phyloP scores from a whole-genome alignment of 2,329 filamentous ascomycete genomes.

The Graphilbum ipis-grandicollis region DNA sequence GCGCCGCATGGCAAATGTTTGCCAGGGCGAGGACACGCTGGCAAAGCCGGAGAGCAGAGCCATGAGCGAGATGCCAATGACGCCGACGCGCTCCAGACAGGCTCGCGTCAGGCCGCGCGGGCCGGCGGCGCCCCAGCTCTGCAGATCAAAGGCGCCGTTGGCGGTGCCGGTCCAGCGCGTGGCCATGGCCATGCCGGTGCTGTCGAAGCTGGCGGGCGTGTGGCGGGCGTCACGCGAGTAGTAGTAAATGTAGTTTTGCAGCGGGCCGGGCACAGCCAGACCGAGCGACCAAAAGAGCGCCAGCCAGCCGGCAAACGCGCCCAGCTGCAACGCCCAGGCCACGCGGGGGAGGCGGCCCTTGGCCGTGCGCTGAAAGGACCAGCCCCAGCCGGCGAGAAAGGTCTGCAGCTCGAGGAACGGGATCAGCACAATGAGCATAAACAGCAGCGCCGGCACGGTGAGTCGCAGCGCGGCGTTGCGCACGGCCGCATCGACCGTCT shows the following conservation, averaged over 20 bases:
- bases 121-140: slow-evolving; percentile 1
- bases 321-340: slow-evolving; percentile 45
- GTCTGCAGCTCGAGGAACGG: slow-evolving; percentile 66
- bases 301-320: slow-evolving; percentile 52
- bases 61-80: slow-evolving; percentile 77
- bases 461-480: slow-evolving; percentile 49
- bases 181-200: slow-evolving; percentile 14
- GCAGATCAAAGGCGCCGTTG: neutral
- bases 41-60: slow-evolving; percentile 78
- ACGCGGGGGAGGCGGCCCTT: slow-evolving; percentile 38
- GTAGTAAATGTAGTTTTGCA: slow-evolving; percentile 11
- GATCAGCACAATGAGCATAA: slow-evolving; percentile 56
- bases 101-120: slow-evolving; percentile 25
- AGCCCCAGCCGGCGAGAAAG: slow-evolving; percentile 37
- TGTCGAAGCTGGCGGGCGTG: slow-evolving; percentile 17
- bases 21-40: slow-evolving; percentile 75
- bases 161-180: slow-evolving; percentile 3
- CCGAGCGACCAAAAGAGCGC: slow-evolving; percentile 63
- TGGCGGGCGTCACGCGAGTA: slow-evolving; percentile 9
- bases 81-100: slow-evolving; percentile 54
- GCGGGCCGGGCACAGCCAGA: slow-evolving; percentile 27
- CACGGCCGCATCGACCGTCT: slow-evolving; percentile 50
- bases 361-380: slow-evolving; percentile 41
- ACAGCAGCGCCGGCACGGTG: slow-evolving; percentile 53
- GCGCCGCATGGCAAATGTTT: slow-evolving; percentile 51